A percentile compares a stretch with the other conserved stretches of the same genome.
Evolutionary conservation across 768 basidiomycete genomes (phyloP).

Genomic region (Panus rudis): DNA sequence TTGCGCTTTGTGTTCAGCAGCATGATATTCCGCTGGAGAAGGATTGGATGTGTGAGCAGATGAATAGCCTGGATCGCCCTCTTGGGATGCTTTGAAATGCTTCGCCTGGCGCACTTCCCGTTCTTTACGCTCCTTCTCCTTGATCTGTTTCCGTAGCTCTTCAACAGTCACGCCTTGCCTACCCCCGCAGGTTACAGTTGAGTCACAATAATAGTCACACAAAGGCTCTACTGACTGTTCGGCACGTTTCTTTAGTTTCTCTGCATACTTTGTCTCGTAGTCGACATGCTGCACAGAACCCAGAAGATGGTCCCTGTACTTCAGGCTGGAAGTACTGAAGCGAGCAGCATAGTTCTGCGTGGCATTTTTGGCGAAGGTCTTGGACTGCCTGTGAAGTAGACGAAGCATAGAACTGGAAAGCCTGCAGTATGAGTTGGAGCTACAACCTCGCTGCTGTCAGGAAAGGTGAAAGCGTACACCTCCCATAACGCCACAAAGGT

Average conservation of each 20-base stretch:
- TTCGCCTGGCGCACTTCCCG: not conserved
- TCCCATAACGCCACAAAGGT: no score
- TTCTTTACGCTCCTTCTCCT: slow-evolving; percentile 18
- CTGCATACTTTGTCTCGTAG: slow-evolving; percentile 53
- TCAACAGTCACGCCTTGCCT: slow-evolving; percentile 37
- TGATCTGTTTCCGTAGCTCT: slow-evolving; percentile 28
- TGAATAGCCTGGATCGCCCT: slow-evolving; percentile 7
- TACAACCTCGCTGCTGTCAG: no score
- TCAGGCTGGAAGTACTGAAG: no score
- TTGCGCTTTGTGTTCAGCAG: slow-evolving; percentile 4
- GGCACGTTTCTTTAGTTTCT: slow-evolving; percentile 59
- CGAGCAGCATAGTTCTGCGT: no score
- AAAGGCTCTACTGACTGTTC: slow-evolving; percentile 44
- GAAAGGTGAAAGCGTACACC: no score
- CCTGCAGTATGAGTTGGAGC: no score
- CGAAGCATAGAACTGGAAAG: no score
- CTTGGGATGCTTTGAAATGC: not conserved
- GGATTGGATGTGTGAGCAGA: slow-evolving; percentile 3
- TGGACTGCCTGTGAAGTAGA: no score
- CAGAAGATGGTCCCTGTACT: no score
- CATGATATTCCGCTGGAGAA: not conserved
- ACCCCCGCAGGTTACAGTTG: slow-evolving; percentile 4
- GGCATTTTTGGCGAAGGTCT: no score
- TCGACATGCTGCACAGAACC: slow-evolving; percentile 9
- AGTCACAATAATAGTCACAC: slow-evolving; percentile 2